Conservation (phyloP, 805 yeast species). For the Yamadazyma sp. region DNA sequence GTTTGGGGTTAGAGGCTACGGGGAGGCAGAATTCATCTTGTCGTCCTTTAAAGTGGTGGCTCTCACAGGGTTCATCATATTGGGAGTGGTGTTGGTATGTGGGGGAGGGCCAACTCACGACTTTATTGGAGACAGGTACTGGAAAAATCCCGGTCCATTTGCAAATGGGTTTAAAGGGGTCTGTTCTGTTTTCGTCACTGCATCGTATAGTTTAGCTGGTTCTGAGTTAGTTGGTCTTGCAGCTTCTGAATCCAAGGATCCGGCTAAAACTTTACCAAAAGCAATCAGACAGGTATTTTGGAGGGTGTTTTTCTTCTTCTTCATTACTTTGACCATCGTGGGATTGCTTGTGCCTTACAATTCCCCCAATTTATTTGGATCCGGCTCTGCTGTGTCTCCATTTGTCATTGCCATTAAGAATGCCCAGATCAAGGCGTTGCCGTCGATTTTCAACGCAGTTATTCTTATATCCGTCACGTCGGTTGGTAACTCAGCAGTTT, state of each 20-base stretch:
- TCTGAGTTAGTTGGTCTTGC: conserved; percentile 40
- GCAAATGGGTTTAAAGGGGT: conserved; percentile 41
- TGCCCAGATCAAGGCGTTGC: conserved; percentile 64
- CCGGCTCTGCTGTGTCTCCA: conserved; percentile 64
- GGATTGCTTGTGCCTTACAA: conserved; percentile 51
- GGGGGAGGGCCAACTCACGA: conserved; percentile 41
- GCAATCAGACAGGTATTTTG: conserved; percentile 46
- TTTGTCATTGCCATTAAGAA: conserved; percentile 68
- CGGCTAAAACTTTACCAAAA: conserved; percentile 37
- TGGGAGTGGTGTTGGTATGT: conserved; percentile 36
- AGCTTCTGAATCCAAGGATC: conserved; percentile 41
- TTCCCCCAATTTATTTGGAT: conserved; percentile 42
- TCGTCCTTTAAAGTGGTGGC: conserved; percentile 35
- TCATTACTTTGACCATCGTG: conserved; percentile 31
- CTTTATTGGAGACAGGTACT: conserved; percentile 34
- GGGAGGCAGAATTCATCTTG: conserved; percentile 35
- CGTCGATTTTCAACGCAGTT: conserved; percentile 73
- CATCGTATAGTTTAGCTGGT: conserved; percentile 38
- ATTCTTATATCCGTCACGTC: conserved; percentile 71
- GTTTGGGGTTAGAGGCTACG: conserved; percentile 39
- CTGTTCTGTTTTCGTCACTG: conserved; percentile 37
- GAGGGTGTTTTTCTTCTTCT: conserved; percentile 42
- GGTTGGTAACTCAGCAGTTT: conserved; percentile 75
- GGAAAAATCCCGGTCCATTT: conserved; percentile 35
- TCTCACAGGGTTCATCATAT: conserved; percentile 36